Base-by-base conservation (phyloP, 2,329 filamentous ascomycete species). In the Colletotrichum lindemuthianum region DNA sequence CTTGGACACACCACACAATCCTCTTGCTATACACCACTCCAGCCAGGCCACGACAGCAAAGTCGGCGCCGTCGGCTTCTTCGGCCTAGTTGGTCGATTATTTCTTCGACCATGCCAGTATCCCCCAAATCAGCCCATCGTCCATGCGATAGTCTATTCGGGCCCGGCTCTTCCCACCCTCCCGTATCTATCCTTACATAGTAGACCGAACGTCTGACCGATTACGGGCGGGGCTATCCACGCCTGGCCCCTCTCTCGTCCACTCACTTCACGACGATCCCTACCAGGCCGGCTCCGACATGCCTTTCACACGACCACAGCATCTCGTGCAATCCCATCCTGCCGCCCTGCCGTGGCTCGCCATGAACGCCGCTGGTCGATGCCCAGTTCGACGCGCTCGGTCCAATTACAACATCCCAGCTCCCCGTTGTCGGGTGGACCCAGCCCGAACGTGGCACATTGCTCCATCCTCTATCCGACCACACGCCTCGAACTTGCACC, bases 291-390 rank as follows among this genome's bases (percentile, higher is more conserved):
- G 44, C 47, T 43, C 41, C 36, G 44, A 57, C 54, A 54, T 57
- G 11, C 49, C 53, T 55, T 63, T 67, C 66, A 66, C 58, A 59
- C 60, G 55, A 52, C 51, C 60, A 65, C 51, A 47, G 45, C 54
- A 60, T 40, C 60, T 44, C 53, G 55, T 56, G 64, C 64, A 56
- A 40, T 51, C 32, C 41, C 59, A 63, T 59, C 55, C 59, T 64
- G 49, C 49, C 57, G 57, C 57, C 57, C 44, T 55, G 61, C 59
- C 34, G 47, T 52, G 40, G 50, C 48, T 63, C 32, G 47, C 63
- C 32, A 45, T 41, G 41, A 45, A 40, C 43, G 16, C 49, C 36
- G 50, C 37, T 24, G 53, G 59, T 59, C 33, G 43, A 37, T 50
- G 55, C 24, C 45, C 49, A 16, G 37, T 41, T 15, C 36, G 39